Evolutionary conservation across 345 rosid genomes (phyloP).

Genomic region (Linum usitatissimum): DNA sequence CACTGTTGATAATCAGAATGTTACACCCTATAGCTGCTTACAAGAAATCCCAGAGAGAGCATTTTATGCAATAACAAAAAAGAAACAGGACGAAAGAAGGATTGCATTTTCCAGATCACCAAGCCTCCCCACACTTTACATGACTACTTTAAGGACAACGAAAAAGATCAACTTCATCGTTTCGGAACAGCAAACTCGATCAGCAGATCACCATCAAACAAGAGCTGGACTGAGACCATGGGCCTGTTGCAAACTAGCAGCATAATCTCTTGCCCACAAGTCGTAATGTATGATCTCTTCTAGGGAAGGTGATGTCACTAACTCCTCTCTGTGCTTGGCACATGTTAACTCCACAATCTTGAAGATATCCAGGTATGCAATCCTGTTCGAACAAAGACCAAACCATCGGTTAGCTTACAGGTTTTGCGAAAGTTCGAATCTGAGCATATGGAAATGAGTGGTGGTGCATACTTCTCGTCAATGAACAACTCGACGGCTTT

Average conservation of each 20-base stretch:
- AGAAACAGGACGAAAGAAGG: too few relatives aligned
- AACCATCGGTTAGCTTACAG: not conserved
- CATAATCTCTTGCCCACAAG: constrained; percentile 81
- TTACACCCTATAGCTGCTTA: too few relatives aligned
- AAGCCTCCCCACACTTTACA: too few relatives aligned
- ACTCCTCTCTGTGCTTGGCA: constrained; percentile 53
- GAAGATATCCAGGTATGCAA: constrained; percentile 79
- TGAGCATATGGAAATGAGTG: not conserved
- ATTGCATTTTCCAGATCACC: too few relatives aligned
- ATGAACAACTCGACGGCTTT: constrained; percentile 81
- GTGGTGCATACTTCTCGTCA: constrained; percentile 50
- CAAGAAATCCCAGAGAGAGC: too few relatives aligned
- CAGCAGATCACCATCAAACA: constrained; percentile 14
- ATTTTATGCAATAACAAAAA: too few relatives aligned
- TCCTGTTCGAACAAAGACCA: constrained; percentile 36
- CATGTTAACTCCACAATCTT: constrained; percentile 87
- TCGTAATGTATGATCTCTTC: constrained; percentile 88
- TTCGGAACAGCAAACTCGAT: not conserved
- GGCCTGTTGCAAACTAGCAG: constrained; percentile 36
- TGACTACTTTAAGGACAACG: too few relatives aligned
- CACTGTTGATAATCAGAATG: too few relatives aligned
- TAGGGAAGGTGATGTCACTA: constrained; percentile 57
- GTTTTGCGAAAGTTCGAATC: not conserved
- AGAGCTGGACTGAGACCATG: constrained; percentile 41
- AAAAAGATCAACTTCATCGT: too few relatives aligned